Conservation (phyloP, 345 rosid genomes). For the Salix brachista region DNA sequence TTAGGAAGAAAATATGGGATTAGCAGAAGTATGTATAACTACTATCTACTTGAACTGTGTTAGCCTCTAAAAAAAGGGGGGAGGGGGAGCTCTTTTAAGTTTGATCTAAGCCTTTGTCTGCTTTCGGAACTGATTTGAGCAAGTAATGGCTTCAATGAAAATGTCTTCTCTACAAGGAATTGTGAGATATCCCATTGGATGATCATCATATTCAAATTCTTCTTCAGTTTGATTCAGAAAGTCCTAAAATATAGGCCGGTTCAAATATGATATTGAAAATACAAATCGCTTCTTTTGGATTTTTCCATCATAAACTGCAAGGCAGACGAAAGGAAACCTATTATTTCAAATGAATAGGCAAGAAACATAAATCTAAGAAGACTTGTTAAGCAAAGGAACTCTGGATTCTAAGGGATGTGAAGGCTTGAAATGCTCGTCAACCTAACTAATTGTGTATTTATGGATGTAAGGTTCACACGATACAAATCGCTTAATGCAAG, state of each 20-base stretch:
- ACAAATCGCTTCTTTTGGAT: conserved; percentile 27
- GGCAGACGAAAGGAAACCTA: conserved; percentile 12
- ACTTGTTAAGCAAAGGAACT: background rate
- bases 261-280: conserved; percentile 39
- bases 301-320: conserved; percentile 28
- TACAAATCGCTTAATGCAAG: background rate
- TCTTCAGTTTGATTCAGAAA: conserved; percentile 28
- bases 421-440: background rate
- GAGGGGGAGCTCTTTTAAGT: too few relatives aligned
- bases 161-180: conserved; percentile 24
- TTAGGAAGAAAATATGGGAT: too few relatives aligned
- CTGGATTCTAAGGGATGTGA: background rate
- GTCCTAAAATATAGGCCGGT: conserved; percentile 32
- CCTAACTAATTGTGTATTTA: background rate
- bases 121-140: background rate
- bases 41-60: too few relatives aligned
- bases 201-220: conserved; percentile 23
- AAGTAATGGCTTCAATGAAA: conserved; percentile 14
- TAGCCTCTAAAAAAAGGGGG: background rate
- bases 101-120: too few relatives aligned
- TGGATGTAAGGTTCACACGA: background rate
- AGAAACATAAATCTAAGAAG: background rate
- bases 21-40: too few relatives aligned
- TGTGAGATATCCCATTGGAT: conserved; percentile 19
- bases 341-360: background rate